Evolutionary conservation across 225 moss, liverwort and hornwort species (phyloP), one percentile per base, ranked within the genome.

Genomic region (Asterella californica): DNA sequence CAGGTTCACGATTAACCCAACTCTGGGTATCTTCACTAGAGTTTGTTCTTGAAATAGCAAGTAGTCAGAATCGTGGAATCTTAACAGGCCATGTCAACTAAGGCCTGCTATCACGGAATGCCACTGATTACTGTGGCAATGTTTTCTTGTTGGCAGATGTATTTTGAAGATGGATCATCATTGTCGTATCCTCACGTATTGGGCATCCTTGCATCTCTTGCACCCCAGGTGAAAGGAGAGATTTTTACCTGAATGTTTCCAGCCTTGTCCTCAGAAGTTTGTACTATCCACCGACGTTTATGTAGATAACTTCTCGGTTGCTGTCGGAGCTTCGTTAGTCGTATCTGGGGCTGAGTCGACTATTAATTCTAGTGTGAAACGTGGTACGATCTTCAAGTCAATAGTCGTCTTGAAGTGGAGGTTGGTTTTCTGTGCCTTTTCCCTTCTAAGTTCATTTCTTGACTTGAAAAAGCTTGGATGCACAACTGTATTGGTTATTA

Each of bases 131-230:
- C 12, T 63, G 25, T 42, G 38, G 5, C 0, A 19, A 15, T 27
- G 17, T 62, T 45, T 27, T 77, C 59, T 64, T 36, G 63, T 61
- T 81, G 76, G 48, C 91, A 94, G 94, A 79, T 94, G 94, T 83
- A 89, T 94, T 79, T 85, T 94, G 79, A 94, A 92, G 88, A 94
- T 94, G 94, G 94, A 94, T 82, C 94, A 94, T 68, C 94, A 94
- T 82, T 94, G 94, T 78, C 94, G 94, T 94, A 94, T 94, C 92
- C 94, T 87, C 79, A 62, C 7, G 74, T 22, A 37, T 59, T 36
- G 25, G 71, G 48, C 46, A 71, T n/a, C 9, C n/a, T 46, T 48
- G 12, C n/a, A 22, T 71, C 22, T 15, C 15, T 36, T 66, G 18
- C 34, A 67, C 36, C 17, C 25, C 27, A 48, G 46, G 71, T 46